Base-by-base conservation (phyloP, 1,139 yeast species). In the Diutina mesorugosa region DNA sequence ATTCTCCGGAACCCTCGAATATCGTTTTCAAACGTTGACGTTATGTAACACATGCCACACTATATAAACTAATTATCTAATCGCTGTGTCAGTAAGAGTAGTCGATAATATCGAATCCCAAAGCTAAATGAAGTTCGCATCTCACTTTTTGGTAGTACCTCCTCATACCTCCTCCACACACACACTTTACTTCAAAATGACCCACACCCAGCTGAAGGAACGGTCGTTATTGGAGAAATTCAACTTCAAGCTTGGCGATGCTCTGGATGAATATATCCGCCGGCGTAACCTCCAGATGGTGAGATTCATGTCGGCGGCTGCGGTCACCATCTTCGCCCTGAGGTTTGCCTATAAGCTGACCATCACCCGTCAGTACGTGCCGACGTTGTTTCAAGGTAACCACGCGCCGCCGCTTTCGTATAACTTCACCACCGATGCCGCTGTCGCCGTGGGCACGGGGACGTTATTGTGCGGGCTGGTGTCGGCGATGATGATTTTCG, bases 391-490 rank as follows among this genome's bases (percentile, higher is more conserved):
- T 68, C 90, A 89, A 64, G 90, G 93, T 14, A 91, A 91, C 69
- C 93, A 90, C 65, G 79, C 83, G 55, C 95, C 95, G 1, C 97
- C 97, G 2, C 63, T 72, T 3, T 78, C 85, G 54, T 87, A 86
- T 66, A 86, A 87, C 55, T 83, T 87, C 67, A 83, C 89, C 59
- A 79, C 83, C 55, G 97, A 91, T 68, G 97, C 97, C 1, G 83
- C 90, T 35, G 84, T 84, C 46, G 98, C 97, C 0, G 90, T 91
- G 5, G 83, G 87, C 0, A 84, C 89, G 48, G 95, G 96, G 0
- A 81, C 96, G 0, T 70, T 87, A 54, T 72, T 90, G 35, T 88
- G 97, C 8, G 78, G 84, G 0, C 79, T 90, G 1, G 81, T 90
- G 0, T 80, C 87, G 63, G 80, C 89, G 4, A 87, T 89, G 87